These are phyloP conservation scores for Escallonia rubra DNA, from an alignment of 129 eudicot genomes.

Conservation along the genomic window DNA sequence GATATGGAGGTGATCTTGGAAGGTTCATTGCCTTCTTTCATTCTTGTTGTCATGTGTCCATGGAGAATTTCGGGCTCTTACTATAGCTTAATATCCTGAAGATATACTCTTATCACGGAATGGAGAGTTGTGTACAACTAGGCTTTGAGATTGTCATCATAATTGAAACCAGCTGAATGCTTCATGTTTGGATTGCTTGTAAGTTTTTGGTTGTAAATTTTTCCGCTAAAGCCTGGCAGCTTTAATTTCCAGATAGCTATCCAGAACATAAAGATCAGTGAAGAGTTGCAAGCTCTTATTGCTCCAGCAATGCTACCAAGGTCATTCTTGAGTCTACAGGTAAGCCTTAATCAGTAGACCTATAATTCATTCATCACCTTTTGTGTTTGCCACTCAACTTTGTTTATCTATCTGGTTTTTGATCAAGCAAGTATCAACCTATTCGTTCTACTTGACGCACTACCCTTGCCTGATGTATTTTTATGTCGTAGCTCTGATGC, in stretches of 20 bases:
- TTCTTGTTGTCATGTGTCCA: too few relatives aligned
- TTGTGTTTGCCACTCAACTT: neutral
- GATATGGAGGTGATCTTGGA: neutral
- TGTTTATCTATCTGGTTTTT: neutral
- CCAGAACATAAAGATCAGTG: slow-evolving; percentile 75
- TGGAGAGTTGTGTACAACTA: too few relatives aligned
- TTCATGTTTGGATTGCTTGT: neutral
- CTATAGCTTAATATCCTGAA: neutral
- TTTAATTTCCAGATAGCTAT: slow-evolving; percentile 57
- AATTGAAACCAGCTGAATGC: neutral
- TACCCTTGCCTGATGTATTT: too few relatives aligned
- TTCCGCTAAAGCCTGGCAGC: neutral
- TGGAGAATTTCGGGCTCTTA: neutral
- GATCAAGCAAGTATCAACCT: neutral
- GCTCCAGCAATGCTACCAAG: slow-evolving; percentile 90
- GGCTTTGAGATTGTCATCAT: neutral
- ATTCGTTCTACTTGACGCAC: too few relatives aligned
- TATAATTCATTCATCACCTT: too few relatives aligned
- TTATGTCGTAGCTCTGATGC: too few relatives aligned
- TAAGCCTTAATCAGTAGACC: slow-evolving; percentile 3
- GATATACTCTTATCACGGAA: too few relatives aligned
- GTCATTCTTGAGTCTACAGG: slow-evolving; percentile 72
- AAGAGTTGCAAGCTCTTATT: slow-evolving; percentile 78
- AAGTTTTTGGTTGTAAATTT: neutral
- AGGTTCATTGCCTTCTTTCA: neutral